A percentile compares a stretch with the other conserved stretches of the same genome.
phyloP scores from a whole-genome alignment of 257 asterid genomes.

The Fraxinus anomala region DNA sequence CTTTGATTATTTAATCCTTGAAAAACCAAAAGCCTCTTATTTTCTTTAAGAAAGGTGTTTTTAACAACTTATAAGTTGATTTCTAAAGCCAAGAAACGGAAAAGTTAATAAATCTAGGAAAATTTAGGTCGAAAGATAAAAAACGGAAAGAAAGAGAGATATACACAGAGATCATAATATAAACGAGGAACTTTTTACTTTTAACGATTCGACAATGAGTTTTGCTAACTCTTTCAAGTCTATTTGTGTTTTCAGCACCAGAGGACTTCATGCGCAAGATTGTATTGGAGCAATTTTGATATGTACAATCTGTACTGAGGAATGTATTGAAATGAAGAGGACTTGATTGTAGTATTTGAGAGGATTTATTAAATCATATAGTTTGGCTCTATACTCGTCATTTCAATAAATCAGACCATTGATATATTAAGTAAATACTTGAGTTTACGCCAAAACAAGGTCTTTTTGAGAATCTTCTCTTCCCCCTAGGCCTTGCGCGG shows the following conservation, averaged over 20 bases:
- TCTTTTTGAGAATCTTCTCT: no score
- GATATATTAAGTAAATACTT: neutral
- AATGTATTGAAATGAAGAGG: neutral
- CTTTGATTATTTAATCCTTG: neutral
- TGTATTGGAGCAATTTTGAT: slow-evolving; percentile 59
- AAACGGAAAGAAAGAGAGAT: neutral
- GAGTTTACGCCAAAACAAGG: neutral
- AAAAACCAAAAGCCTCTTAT: neutral
- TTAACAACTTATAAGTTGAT: neutral
- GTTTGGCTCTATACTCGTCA: neutral
- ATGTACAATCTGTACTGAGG: neutral
- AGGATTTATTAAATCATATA: neutral
- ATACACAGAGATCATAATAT: neutral
- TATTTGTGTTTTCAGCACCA: slow-evolving; percentile 47
- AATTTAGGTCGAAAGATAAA: neutral
- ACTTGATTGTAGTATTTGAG: neutral
- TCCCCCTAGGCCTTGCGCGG: no score
- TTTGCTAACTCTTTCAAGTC: slow-evolving; percentile 1
- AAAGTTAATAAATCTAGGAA: neutral
- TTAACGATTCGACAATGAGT: neutral
- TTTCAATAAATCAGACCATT: no score
- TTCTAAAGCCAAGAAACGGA: neutral
- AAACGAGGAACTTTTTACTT: neutral
- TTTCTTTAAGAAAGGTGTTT: neutral
- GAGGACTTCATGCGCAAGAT: slow-evolving; percentile 79